A percentile compares a stretch with the other conserved stretches of the same genome.
Evolutionary conservation across 2,329 filamentous ascomycete genomes (phyloP).

Genomic region (Pseudogymnoascus sp.): DNA sequence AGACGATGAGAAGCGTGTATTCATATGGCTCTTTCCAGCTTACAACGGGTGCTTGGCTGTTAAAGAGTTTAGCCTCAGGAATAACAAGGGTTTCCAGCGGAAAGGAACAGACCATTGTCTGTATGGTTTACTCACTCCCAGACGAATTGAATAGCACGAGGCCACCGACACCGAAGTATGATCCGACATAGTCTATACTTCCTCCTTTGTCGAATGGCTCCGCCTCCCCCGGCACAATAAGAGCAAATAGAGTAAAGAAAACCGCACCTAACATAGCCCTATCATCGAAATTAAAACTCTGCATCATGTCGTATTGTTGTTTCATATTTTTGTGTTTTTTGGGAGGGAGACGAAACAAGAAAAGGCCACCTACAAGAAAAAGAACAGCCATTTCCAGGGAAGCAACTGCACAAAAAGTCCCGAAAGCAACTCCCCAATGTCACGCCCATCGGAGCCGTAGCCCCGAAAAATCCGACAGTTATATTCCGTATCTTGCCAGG

Average conservation of each 20-base stretch:
- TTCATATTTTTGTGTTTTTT: neutral
- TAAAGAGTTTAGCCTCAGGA: neutral
- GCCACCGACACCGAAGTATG: neutral
- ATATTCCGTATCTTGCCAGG: conserved; percentile 38
- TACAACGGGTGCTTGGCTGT: conserved; percentile 18
- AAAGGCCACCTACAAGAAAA: neutral
- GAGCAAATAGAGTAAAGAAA: conserved; percentile 7
- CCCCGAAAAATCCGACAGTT: conserved; percentile 38
- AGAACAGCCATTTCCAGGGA: conserved; percentile 32
- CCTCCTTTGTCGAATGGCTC: neutral
- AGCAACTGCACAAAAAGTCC: conserved; percentile 31
- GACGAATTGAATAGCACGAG: neutral
- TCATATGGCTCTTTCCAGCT: conserved; percentile 18
- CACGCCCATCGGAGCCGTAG: conserved; percentile 38
- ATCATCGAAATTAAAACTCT: neutral
- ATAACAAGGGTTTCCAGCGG: conserved; percentile 6
- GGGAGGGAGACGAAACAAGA: neutral
- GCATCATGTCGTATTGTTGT: conserved; percentile 5
- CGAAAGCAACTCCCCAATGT: conserved; percentile 34
- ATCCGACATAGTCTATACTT: neutral
- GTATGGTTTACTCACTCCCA: neutral
- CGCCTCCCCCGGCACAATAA: conserved; percentile 10
- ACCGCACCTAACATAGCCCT: conserved; percentile 9
- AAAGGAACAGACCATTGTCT: conserved; percentile 3
- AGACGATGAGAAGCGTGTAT: conserved; percentile 13